These are phyloP conservation scores for Bipolaris zeicola DNA, from an alignment of 2,329 filamentous ascomycete genomes.

Conservation along the genomic window DNA sequence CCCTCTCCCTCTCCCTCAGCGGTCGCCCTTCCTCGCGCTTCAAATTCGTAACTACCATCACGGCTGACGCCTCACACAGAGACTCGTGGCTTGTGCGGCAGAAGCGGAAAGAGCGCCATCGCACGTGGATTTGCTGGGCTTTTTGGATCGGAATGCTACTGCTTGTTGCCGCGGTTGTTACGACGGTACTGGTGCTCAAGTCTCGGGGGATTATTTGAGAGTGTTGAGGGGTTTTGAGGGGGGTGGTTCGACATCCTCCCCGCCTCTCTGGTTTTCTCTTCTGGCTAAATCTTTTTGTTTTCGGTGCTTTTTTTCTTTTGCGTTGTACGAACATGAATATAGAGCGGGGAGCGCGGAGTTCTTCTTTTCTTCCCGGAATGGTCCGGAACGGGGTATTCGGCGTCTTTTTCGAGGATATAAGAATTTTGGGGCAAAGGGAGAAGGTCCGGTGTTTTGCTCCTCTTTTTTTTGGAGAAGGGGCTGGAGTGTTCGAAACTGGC, in stretches of 20 bases:
- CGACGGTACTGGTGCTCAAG: slow-evolving; percentile 54
- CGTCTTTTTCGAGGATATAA: background rate
- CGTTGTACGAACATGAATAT: no score
- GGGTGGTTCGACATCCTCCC: background rate
- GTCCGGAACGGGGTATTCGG: background rate
- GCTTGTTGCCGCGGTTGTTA: slow-evolving; percentile 53
- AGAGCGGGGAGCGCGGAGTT: background rate
- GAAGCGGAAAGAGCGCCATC: slow-evolving; percentile 54
- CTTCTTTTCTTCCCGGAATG: background rate
- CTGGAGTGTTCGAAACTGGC: no score
- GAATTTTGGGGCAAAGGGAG: no score
- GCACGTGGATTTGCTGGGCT: slow-evolving; percentile 55
- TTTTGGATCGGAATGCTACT: slow-evolving; percentile 56
- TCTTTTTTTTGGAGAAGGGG: no score
- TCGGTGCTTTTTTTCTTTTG: background rate
- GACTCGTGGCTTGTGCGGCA: slow-evolving; percentile 61
- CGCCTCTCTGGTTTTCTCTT: background rate
- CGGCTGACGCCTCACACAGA: slow-evolving; percentile 46
- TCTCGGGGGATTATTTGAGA: slow-evolving; percentile 34
- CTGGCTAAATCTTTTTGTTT: no score
- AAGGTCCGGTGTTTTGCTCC: no score
- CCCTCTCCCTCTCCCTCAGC: slow-evolving; percentile 30
- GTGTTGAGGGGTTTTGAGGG: no score
- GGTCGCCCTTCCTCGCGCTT: slow-evolving; percentile 35
- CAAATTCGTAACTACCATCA: slow-evolving; percentile 42